A percentile compares a stretch with the other conserved stretches of the same genome.
Evolutionary conservation across 768 basidiomycete genomes (phyloP).

Genomic region (Lentinula aciculospora): DNA sequence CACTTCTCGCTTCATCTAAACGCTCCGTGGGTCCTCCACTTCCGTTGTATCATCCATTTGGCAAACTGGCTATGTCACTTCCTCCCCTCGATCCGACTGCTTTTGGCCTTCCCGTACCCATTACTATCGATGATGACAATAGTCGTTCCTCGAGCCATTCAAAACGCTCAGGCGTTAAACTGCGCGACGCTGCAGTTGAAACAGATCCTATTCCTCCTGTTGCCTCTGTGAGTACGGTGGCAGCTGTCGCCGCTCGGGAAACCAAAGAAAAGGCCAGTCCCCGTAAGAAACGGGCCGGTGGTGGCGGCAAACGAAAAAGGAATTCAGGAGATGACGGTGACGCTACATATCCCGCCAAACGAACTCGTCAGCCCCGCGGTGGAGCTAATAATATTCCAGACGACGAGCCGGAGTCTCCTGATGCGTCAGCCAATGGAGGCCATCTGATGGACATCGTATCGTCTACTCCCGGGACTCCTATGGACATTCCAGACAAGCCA

Average conservation of each 20-base stretch:
- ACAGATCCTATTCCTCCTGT: conserved; percentile 16
- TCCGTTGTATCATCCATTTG: conserved; percentile 66
- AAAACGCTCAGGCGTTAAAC: conserved; percentile 5
- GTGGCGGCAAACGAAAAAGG: conserved; percentile 49
- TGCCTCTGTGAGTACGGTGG: conserved; percentile 7
- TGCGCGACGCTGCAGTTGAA: conserved; percentile 12
- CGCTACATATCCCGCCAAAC: conserved; percentile 67
- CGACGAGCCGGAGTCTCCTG: background rate
- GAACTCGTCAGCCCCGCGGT: conserved; percentile 49
- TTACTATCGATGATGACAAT: conserved; percentile 36
- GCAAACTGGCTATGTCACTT: conserved; percentile 56
- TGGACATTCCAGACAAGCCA: background rate
- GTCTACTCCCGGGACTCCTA: background rate
- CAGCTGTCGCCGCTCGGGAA: conserved; percentile 27
- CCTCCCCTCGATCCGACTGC: conserved; percentile 54
- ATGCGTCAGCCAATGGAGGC: background rate
- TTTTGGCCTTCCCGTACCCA: conserved; percentile 49
- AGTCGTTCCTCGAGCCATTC: conserved; percentile 3
- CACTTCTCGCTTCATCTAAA: background rate
- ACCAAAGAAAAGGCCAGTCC: conserved; percentile 41
- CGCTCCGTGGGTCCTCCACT: conserved; percentile 33
- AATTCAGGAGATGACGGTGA: conserved; percentile 60
- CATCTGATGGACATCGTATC: background rate
- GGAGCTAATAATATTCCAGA: conserved; percentile 13
- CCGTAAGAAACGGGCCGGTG: conserved; percentile 41